phyloP scores from a whole-genome alignment of 371 early-diverging fungal species.

The Scutellospora calospora region DNA sequence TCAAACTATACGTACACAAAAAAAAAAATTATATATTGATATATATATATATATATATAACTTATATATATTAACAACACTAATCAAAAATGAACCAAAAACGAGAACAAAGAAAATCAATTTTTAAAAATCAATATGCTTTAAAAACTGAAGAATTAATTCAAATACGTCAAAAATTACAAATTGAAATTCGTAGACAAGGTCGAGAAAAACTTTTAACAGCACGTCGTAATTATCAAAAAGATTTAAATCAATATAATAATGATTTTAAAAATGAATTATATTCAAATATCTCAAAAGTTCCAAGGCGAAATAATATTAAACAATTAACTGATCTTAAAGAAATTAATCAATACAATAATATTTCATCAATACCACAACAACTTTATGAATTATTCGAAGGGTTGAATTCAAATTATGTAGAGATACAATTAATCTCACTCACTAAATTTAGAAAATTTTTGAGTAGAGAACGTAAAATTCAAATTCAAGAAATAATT shows the following conservation, averaged over 20 bases:
- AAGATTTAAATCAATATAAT: background rate
- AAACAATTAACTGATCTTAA: slow-evolving; percentile 69
- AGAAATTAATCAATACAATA: slow-evolving; percentile 66
- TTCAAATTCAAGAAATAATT: slow-evolving; percentile 98
- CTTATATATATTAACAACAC: background rate
- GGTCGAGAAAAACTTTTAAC: slow-evolving; percentile 94
- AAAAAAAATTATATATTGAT: too few relatives aligned
- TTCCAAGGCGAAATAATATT: background rate
- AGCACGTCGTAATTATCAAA: slow-evolving; percentile 85
- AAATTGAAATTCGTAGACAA: slow-evolving; percentile 95
- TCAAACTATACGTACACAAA: too few relatives aligned
- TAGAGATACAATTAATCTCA: slow-evolving; percentile 85
- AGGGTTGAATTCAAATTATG: slow-evolving; percentile 73
- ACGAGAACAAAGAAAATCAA: slow-evolving; percentile 68
- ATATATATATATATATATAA: background rate
- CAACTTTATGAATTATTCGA: slow-evolving; percentile 77
- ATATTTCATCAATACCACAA: slow-evolving; percentile 59
- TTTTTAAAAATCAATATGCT: slow-evolving; percentile 86
- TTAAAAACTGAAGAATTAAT: slow-evolving; percentile 93
- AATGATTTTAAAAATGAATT: background rate
- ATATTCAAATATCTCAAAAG: background rate
- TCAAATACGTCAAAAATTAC: slow-evolving; percentile 91
- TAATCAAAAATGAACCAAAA: slow-evolving; percentile 57
- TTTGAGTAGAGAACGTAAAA: slow-evolving; percentile 96
- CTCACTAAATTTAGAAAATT: slow-evolving; percentile 95